These are phyloP conservation scores for Gonapodya prolifera DNA, from an alignment of 192 early-diverging fungal species.

Conservation along the genomic window DNA sequence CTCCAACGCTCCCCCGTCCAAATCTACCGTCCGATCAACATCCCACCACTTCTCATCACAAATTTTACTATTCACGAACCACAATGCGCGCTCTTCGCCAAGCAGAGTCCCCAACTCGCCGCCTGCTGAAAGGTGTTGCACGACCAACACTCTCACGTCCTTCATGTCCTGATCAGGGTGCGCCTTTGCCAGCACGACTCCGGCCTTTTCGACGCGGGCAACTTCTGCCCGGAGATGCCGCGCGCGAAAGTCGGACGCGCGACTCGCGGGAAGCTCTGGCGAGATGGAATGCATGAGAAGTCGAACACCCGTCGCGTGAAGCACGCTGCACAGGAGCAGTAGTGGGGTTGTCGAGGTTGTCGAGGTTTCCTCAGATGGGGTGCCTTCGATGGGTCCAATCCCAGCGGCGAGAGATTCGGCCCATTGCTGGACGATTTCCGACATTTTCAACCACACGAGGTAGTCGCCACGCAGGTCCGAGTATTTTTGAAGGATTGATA, in stretches of 20 bases:
- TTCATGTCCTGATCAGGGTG: neutral
- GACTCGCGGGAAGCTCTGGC: neutral
- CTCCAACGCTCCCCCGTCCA: neutral
- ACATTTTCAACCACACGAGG: neutral
- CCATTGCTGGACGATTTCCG: neutral
- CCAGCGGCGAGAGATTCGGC: too few species aligned
- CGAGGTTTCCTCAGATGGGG: neutral
- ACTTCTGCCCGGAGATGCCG: neutral
- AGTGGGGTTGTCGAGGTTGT: neutral
- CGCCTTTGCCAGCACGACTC: neutral
- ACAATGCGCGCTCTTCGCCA: neutral
- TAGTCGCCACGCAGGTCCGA: neutral
- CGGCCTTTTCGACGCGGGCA: neutral
- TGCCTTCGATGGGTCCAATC: neutral
- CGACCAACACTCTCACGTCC: neutral
- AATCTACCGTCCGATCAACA: neutral
- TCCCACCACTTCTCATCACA: neutral
- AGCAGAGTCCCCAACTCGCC: neutral
- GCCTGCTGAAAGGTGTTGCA: neutral
- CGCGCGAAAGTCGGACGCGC: neutral
- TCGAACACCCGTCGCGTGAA: neutral
- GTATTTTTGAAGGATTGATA: neutral
- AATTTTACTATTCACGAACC: neutral
- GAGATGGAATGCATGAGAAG: neutral
- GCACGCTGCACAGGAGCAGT: neutral